Percentiles rank a stretch among this genome's conserved stretches.
Evolutionary conservation across 176 grass and related monocot species (phyloP).

Genomic region (Lolium rigidum): DNA sequence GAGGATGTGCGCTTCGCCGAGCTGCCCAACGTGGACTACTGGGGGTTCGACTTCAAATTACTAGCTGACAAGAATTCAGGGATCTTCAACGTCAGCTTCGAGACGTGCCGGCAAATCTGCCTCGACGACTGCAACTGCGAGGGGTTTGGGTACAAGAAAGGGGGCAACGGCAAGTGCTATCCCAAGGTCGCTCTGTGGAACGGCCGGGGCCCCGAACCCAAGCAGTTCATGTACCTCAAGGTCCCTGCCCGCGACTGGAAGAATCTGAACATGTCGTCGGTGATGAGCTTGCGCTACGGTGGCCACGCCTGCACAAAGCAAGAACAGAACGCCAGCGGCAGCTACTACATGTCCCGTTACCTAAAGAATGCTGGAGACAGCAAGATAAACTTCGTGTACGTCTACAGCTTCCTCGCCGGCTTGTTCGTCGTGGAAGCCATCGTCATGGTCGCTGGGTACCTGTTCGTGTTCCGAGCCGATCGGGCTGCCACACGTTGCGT

Average conservation of each 20-base stretch:
- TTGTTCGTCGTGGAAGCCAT: conserved; percentile 59
- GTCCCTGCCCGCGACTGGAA: not conserved
- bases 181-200: conserved; percentile 60
- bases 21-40: conserved; percentile 49
- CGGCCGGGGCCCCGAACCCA: conserved; percentile 18
- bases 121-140: conserved; percentile 59
- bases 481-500: not conserved
- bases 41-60: conserved; percentile 47
- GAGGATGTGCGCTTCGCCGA: conserved; percentile 39
- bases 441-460: conserved; percentile 52
- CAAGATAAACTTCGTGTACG: conserved; percentile 52
- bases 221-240: conserved; percentile 53
- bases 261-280: not conserved
- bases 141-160: conserved; percentile 61
- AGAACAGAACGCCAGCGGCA: not conserved
- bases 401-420: conserved; percentile 47
- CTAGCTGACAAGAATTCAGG: too few relatives aligned
- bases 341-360: not conserved
- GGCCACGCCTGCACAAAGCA: conserved; percentile 36
- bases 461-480: conserved; percentile 49
- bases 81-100: not conserved
- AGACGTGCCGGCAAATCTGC: conserved; percentile 51
- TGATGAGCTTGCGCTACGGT: not conserved
- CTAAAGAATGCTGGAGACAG: not conserved
- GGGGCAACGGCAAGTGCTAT: conserved; percentile 45